A percentile compares a stretch with the other conserved stretches of the same genome.
phyloP scores from a whole-genome alignment of 805 yeast genomes.

The Sugiyamaella valdiviana region DNA sequence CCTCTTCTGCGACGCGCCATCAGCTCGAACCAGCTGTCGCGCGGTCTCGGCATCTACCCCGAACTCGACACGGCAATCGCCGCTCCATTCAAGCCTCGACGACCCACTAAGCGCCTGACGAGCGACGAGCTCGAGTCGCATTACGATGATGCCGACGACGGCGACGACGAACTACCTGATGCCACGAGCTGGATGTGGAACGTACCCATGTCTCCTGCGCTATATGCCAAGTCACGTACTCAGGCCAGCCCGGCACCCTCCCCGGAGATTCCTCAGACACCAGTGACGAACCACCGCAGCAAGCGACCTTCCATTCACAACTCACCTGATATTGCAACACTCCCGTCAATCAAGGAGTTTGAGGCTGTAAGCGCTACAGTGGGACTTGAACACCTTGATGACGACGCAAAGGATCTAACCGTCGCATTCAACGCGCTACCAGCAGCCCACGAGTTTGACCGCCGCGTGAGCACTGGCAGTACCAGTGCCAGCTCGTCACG shows the following conservation, averaged over 20 bases:
- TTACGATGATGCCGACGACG: slow-evolving; percentile 32
- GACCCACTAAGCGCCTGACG: not conserved
- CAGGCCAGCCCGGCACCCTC: slow-evolving; percentile 2
- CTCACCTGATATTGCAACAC: slow-evolving; percentile 8
- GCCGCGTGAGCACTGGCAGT: not conserved
- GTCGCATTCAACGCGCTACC: slow-evolving; percentile 25
- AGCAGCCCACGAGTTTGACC: slow-evolving; percentile 8
- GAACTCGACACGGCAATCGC: not conserved
- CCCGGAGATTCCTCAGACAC: not conserved
- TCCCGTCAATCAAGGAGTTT: slow-evolving; percentile 21
- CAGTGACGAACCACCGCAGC: not conserved
- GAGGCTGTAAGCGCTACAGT: slow-evolving; percentile 14
- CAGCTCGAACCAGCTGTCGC: slow-evolving; percentile 14
- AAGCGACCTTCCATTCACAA: slow-evolving; percentile 5
- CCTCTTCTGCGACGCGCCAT: slow-evolving; percentile 17
- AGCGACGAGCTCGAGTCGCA: slow-evolving; percentile 27
- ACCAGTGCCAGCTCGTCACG: slow-evolving; percentile 2
- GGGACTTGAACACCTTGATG: slow-evolving; percentile 30
- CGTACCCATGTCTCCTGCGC: slow-evolving; percentile 57
- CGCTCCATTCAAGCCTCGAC: not conserved
- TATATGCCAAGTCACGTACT: slow-evolving; percentile 33
- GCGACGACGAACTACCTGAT: slow-evolving; percentile 51
- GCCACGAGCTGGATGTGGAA: slow-evolving; percentile 49
- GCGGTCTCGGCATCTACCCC: slow-evolving; percentile 10
- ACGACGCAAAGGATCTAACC: slow-evolving; percentile 34